Evolutionary conservation across 1,284 basidiomycete species (phyloP), one percentile per base, ranked within the genome.

Genomic region (Cyathus pygmaeus): DNA sequence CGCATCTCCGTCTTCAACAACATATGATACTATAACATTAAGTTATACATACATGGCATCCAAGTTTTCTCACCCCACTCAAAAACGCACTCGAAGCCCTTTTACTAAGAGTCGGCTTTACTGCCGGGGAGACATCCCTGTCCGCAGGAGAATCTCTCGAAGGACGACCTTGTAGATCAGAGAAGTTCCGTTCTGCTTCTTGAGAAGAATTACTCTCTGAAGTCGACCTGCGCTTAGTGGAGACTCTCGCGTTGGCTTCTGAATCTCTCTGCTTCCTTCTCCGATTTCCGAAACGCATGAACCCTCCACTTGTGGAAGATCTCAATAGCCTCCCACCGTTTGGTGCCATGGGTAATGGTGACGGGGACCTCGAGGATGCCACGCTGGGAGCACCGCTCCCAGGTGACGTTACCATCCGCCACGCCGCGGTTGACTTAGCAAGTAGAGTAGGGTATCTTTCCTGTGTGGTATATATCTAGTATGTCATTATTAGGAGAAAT

Each of bases 391-490:
- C 50, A 15, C 57, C 46, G 10, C 56, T 59, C 23, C 54, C 50
- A 31, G 50, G 47, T n/a, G 44, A 9, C 10, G 54, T 62, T 19
- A 59, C 33, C 11, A 67, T 55, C 39, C 61, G 68, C 70, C 70
- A 72, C 10, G 69, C 70, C 9, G 58, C 50, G 51, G 59, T 63
- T 15, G 70, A 72, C 5, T 59, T 59, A 4, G 61, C 55, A n/a
- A 72, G 64, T 11, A 72, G 56, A 24, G 66, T 60, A 4, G 69
- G 68, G 54, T 66, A 72, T 29, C 67, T 59, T 9, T 54, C 46
- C 36, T 72, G 69, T 3, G 64, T 67, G 15, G 60, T 59, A 31
- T 63, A 63, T 21, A 72, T 61, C 70, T 72, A 53, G 21, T 42
- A 30, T 6, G 17, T 42, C 29, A 4, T 24, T 26, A 26, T 23